Conservation (phyloP, 2,329 filamentous ascomycete genomes). For the Dryadomyces quercus-mongolicae region DNA sequence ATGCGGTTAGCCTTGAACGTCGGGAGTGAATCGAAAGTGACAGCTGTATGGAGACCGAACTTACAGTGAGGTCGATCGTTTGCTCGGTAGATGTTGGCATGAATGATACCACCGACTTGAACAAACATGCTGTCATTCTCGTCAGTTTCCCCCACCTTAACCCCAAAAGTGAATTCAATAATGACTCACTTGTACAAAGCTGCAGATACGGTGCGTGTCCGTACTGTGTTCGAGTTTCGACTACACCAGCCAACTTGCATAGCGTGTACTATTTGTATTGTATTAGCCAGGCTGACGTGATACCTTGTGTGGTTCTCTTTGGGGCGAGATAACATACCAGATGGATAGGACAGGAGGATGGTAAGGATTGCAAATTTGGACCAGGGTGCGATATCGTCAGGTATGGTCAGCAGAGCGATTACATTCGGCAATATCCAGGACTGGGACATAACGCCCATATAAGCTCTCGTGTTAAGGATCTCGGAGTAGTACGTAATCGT, state of each 20-base stretch:
- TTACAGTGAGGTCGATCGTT: constrained; percentile 42
- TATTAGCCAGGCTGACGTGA: too few relatives aligned
- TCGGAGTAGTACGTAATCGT: constrained; percentile 32
- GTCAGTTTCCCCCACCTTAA: too few relatives aligned
- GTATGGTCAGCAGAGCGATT: constrained; percentile 33
- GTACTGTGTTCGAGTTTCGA: constrained; percentile 1
- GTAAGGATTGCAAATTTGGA: constrained; percentile 36
- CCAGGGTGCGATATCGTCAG: constrained; percentile 30
- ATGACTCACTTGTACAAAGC: constrained; percentile 1
- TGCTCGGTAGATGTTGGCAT: constrained; percentile 36
- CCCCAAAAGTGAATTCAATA: too few relatives aligned
- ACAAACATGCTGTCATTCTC: constrained; percentile 18
- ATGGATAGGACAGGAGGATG: constrained; percentile 15
- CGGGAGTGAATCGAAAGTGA: too few relatives aligned
- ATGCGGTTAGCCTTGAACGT: too few relatives aligned
- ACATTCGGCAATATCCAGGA: constrained; percentile 29
- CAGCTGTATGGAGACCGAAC: too few relatives aligned
- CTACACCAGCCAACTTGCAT: constrained; percentile 1
- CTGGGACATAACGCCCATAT: constrained; percentile 29
- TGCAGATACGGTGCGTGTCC: constrained; percentile 9
- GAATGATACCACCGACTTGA: constrained; percentile 22
- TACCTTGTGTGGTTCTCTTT: too few relatives aligned
- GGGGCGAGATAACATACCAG: too few relatives aligned
- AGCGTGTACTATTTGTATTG: background rate
- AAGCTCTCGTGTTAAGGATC: constrained; percentile 27